These are phyloP conservation scores for Cladophialophora chaetospira DNA, from an alignment of 2,329 filamentous ascomycete species.

Conservation along the genomic window DNA sequence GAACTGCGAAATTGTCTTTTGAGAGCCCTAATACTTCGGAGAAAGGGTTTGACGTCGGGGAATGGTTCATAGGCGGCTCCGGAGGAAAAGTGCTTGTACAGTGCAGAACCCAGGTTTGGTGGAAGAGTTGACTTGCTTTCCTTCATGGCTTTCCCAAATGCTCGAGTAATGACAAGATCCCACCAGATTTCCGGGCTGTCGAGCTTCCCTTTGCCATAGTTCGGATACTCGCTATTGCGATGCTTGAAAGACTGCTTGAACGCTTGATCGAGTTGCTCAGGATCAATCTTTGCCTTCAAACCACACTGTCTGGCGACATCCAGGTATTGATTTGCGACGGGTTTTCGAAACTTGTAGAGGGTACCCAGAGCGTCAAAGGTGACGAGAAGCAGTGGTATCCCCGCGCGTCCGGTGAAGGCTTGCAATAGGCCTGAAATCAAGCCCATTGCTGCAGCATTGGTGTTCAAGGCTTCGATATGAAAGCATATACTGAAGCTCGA, in stretches of 20 bases:
- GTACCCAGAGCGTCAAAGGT: constrained; percentile 51
- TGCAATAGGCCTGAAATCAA: constrained; percentile 8
- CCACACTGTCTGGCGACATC: constrained; percentile 42
- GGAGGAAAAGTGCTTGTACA: constrained; percentile 45
- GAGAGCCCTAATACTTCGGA: constrained; percentile 37
- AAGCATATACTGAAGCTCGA: not conserved
- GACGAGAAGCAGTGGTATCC: constrained; percentile 38
- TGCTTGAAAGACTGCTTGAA: constrained; percentile 43
- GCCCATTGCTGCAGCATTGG: constrained; percentile 2
- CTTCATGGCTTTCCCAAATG: constrained; percentile 37
- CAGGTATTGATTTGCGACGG: constrained; percentile 46
- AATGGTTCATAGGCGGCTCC: constrained; percentile 45
- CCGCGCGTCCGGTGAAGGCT: not conserved
- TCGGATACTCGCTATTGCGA: constrained; percentile 40
- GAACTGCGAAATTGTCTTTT: constrained; percentile 20
- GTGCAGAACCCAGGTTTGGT: constrained; percentile 36
- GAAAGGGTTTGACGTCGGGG: constrained; percentile 43
- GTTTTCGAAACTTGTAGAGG: constrained; percentile 45
- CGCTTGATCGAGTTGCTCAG: constrained; percentile 35
- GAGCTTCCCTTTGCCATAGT: constrained; percentile 47
- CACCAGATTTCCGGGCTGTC: constrained; percentile 47
- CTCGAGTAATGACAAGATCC: constrained; percentile 44
- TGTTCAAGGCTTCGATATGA: not conserved
- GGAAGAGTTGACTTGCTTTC: constrained; percentile 36
- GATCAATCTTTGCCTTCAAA: constrained; percentile 32